Percentiles rank a stretch among this genome's conserved stretches.
Evolutionary conservation across 1,284 basidiomycete species (phyloP).

Genomic region (Naganishia albida): DNA sequence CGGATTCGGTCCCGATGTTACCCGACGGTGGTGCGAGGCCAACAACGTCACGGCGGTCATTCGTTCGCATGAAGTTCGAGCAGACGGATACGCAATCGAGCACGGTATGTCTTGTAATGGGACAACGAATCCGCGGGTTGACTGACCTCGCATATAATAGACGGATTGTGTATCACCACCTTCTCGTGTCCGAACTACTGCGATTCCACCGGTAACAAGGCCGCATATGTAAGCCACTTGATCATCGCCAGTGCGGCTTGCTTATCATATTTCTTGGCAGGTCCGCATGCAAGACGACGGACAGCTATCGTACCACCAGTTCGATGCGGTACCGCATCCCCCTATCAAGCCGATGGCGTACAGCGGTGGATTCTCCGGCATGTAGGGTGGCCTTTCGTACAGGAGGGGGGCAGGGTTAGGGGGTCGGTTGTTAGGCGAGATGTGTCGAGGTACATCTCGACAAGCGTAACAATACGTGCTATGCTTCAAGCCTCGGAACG

Average conservation of each 20-base stretch:
- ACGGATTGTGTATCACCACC: constrained; percentile 55
- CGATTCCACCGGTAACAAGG: constrained; percentile 56
- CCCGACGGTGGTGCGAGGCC: constrained; percentile 79
- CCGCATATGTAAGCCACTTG: constrained; percentile 49
- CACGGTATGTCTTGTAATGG: constrained; percentile 59
- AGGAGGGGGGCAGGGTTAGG: too few relatives aligned
- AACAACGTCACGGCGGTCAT: constrained; percentile 88
- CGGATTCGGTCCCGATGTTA: constrained; percentile 93
- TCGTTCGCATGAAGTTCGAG: constrained; percentile 95
- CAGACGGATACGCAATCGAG: constrained; percentile 64
- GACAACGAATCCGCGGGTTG: background rate
- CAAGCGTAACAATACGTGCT: too few relatives aligned
- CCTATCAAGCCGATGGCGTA: constrained; percentile 93
- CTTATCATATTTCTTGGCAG: background rate
- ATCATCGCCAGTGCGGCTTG: background rate
- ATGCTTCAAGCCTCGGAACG: too few relatives aligned
- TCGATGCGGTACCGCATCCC: constrained; percentile 83
- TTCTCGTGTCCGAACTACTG: constrained; percentile 56
- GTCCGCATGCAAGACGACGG: constrained; percentile 80
- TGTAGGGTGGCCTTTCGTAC: constrained; percentile 28
- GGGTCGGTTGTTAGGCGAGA: too few relatives aligned
- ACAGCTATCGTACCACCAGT: constrained; percentile 73
- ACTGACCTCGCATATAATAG: constrained; percentile 31
- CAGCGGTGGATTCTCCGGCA: constrained; percentile 54
- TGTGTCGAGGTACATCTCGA: too few relatives aligned